These are phyloP conservation scores for Microbotryomycetes sp. DNA, from an alignment of 1,284 basidiomycete genomes.

Conservation along the genomic window DNA sequence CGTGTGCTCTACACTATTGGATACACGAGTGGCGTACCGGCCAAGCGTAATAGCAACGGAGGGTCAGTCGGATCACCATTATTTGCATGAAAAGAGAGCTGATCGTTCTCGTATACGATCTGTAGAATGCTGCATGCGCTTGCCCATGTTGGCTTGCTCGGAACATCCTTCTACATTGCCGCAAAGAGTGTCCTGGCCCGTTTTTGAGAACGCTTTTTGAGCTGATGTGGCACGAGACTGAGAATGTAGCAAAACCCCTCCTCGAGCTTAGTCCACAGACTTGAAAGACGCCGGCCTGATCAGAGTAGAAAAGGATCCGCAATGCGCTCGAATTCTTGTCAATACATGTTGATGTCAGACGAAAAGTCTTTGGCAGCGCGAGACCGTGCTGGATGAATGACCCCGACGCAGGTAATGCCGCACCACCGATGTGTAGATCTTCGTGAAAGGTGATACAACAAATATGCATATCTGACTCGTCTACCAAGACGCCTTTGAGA, in stretches of 20 bases:
- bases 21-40: conserved; percentile 2
- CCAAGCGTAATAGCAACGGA: neutral
- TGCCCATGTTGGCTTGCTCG: neutral
- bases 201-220: neutral
- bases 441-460: neutral
- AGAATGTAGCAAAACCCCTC: neutral
- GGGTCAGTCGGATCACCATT: conserved; percentile 8
- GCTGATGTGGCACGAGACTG: neutral
- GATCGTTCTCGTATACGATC: neutral
- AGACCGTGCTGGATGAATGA: too few species aligned
- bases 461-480: conserved; percentile 1
- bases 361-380: neutral
- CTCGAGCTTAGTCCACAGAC: neutral
- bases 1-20: conserved; percentile 17
- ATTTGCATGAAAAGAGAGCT: neutral
- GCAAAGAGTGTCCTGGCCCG: neutral
- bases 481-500: conserved; percentile 25
- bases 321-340: neutral
- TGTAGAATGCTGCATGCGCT: neutral
- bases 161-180: neutral
- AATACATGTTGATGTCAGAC: neutral
- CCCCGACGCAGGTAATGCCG: too few species aligned
- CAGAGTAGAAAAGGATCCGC: neutral
- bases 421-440: too few species aligned
- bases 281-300: neutral